Evolutionary conservation across 116 monocot species (phyloP).

Genomic region (Zostera marina): DNA sequence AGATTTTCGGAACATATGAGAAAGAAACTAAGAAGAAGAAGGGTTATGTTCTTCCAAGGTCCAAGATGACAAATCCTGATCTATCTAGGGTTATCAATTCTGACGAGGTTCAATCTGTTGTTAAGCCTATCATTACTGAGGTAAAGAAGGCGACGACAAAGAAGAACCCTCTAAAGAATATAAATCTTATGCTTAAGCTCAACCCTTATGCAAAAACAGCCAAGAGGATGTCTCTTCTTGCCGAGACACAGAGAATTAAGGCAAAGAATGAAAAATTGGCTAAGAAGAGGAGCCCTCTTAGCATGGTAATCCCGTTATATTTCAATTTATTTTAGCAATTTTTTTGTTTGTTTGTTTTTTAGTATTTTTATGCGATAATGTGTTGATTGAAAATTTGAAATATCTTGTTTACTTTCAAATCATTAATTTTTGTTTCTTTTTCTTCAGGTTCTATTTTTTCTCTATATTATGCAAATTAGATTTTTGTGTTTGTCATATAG

Average conservation of each 20-base stretch:
- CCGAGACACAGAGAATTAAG: slow-evolving; percentile 62
- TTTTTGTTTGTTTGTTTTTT: not conserved
- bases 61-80: slow-evolving; percentile 79
- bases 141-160: slow-evolving; percentile 36
- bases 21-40: slow-evolving; percentile 61
- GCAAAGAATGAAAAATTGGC: slow-evolving; percentile 68
- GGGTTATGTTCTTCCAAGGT: slow-evolving; percentile 58
- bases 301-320: slow-evolving; percentile 25
- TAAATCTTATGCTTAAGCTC: slow-evolving; percentile 47
- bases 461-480: too few species aligned
- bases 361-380: not conserved
- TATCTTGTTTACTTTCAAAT: not conserved
- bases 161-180: slow-evolving; percentile 77
- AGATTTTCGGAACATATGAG: slow-evolving; percentile 62
- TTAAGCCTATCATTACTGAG: slow-evolving; percentile 52
- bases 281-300: slow-evolving; percentile 44
- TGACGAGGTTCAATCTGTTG: slow-evolving; percentile 75
- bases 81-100: slow-evolving; percentile 70
- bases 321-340: not conserved
- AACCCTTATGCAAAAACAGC: slow-evolving; percentile 81
- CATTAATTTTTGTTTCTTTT: too few species aligned
- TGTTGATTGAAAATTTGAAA: not conserved
- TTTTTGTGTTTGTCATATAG: too few species aligned
- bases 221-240: slow-evolving; percentile 59
- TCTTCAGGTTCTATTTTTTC: too few species aligned